Percentiles rank a stretch among this genome's conserved stretches.
Conservation (phyloP, 2,329 filamentous ascomycete species). For the Penicillium griseofulvum region DNA sequence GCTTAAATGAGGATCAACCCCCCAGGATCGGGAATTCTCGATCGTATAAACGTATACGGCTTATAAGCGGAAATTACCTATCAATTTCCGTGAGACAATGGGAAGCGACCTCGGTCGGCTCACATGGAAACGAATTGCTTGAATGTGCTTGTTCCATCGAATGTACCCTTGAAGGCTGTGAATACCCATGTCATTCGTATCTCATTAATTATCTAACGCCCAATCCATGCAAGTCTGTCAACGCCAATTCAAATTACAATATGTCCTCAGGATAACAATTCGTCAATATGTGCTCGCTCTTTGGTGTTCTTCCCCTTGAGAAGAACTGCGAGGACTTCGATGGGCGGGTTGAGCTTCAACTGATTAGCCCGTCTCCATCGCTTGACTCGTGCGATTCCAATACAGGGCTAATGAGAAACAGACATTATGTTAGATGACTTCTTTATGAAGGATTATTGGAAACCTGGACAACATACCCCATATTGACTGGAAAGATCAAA, state of each 20-base stretch:
- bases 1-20: not conserved
- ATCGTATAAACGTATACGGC: not conserved
- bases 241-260: not conserved
- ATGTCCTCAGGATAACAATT: slow-evolving; percentile 32
- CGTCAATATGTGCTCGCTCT: slow-evolving; percentile 65
- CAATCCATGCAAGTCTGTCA: slow-evolving; percentile 3
- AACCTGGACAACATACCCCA: slow-evolving; percentile 64
- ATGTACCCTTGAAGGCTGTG: not conserved
- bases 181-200: not conserved
- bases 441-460: not conserved
- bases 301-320: slow-evolving; percentile 57
- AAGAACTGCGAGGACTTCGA: slow-evolving; percentile 85
- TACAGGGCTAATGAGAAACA: slow-evolving; percentile 65
- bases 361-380: slow-evolving; percentile 84
- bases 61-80: not conserved
- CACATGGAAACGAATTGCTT: not conserved
- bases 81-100: not conserved
- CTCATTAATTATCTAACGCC: slow-evolving; percentile 7
- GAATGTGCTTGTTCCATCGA: not conserved
- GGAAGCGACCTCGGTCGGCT: not conserved
- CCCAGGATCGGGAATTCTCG: not conserved
- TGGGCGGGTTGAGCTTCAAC: slow-evolving; percentile 79
- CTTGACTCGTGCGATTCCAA: slow-evolving; percentile 76
- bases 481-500: slow-evolving; percentile 92
- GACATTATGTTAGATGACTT: slow-evolving; percentile 2